These are phyloP conservation scores for Syzygium grande DNA, from an alignment of 345 rosid genomes.

Conservation along the genomic window DNA sequence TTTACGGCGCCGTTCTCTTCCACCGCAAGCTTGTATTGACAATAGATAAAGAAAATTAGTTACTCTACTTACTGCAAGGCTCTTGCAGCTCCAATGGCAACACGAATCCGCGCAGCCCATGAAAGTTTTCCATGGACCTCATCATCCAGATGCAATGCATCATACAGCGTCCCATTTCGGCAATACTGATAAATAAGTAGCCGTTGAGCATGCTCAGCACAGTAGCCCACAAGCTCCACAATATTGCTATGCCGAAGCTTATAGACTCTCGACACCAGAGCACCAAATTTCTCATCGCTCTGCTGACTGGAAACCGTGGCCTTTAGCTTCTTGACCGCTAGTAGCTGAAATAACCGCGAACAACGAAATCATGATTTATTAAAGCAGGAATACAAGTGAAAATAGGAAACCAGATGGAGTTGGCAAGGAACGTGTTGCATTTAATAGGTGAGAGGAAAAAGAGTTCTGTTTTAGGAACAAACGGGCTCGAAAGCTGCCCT, in stretches of 20 bases:
- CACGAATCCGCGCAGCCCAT: slow-evolving; percentile 61
- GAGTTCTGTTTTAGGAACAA: neutral
- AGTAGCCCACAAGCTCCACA: slow-evolving; percentile 74
- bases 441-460: neutral
- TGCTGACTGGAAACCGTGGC: slow-evolving; percentile 30
- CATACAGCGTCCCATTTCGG: slow-evolving; percentile 60
- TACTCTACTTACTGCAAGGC: slow-evolving; percentile 71
- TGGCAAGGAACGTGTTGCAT: neutral
- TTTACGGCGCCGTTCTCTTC: neutral
- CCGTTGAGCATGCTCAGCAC: slow-evolving; percentile 68
- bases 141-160: slow-evolving; percentile 66
- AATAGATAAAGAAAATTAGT: neutral
- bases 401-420: neutral
- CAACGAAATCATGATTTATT: neutral
- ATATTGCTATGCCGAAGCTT: slow-evolving; percentile 59
- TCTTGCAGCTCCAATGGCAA: slow-evolving; percentile 83
- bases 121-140: slow-evolving; percentile 52
- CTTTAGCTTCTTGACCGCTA: slow-evolving; percentile 84
- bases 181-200: slow-evolving; percentile 67
- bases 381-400: neutral
- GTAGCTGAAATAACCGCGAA: slow-evolving; percentile 23
- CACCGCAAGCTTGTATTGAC: neutral
- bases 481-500: neutral
- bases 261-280: slow-evolving; percentile 43
- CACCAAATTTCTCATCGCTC: slow-evolving; percentile 53